Conservation (phyloP, 257 asterid species). For the Ehretia macrophylla region DNA sequence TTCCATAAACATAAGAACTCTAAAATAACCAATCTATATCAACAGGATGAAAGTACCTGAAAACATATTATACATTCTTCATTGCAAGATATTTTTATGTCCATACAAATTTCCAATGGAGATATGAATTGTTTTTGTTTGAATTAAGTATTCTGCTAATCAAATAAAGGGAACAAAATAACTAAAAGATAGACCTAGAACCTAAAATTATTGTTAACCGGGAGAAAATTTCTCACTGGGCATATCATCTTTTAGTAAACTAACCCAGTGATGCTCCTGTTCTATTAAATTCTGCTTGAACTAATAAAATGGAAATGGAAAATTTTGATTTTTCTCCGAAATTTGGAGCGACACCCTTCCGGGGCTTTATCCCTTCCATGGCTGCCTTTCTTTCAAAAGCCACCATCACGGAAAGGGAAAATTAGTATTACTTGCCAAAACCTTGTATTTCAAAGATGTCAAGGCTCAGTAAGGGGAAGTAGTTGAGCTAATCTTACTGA, state of each 20-base stretch:
- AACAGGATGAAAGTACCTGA: constrained; percentile 1
- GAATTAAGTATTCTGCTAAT: constrained; percentile 7
- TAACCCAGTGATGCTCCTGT: constrained; percentile 34
- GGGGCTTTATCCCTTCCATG: constrained; percentile 13
- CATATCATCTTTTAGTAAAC: constrained; percentile 9
- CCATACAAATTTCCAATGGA: constrained; percentile 7
- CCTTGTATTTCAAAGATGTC: constrained; percentile 15
- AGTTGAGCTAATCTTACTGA: constrained; percentile 35
- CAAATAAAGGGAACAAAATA: constrained; percentile 14
- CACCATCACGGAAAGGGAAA: constrained; percentile 23
- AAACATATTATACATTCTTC: neutral
- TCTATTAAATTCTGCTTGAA: constrained; percentile 34
- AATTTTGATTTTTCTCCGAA: constrained; percentile 29
- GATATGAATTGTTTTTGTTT: neutral
- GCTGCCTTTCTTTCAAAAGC: constrained; percentile 29
- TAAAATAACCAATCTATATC: constrained; percentile 18
- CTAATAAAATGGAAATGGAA: constrained; percentile 35
- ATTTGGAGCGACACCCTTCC: constrained; percentile 20
- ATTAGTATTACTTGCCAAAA: constrained; percentile 29
- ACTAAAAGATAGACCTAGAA: constrained; percentile 18
- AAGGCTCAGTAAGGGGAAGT: constrained; percentile 26
- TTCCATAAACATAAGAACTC: constrained; percentile 9
- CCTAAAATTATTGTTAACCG: constrained; percentile 38
- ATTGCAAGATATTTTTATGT: constrained; percentile 7
- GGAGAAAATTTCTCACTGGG: constrained; percentile 32